Evolutionary conservation across 495 filamentous ascomycete species (phyloP), one percentile per base, ranked within the genome.

Genomic region (Apiosordaria backusii): DNA sequence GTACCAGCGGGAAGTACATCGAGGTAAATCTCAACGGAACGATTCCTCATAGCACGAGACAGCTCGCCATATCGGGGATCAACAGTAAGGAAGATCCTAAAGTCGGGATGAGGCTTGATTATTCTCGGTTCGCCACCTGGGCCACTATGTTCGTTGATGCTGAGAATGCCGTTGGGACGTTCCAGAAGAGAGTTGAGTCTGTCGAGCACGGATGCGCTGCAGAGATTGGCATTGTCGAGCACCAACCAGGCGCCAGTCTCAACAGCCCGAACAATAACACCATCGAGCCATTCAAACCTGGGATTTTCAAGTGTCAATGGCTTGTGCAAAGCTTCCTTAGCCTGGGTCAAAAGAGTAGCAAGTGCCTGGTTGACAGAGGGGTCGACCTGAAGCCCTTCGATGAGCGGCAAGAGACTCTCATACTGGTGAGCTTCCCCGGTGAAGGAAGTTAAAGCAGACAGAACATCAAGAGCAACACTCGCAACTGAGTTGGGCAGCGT

Each of bases 151-250:
- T 98, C 96, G 69, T 96, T 97, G 68, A 99, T 88, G 70, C 89
- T 91, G 21, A 99, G 81, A 61, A 85, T 84, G 9, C 96, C 96
- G 72, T 93, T 90, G 1, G 91, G 91, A 5, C 76, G 68, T 75
- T 99, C 96, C 1, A 97, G 88, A 45, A 99, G 78, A 0, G 96
- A 97, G 73, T 99, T 99, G 68, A 99, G 76, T 71, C 96, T 84
- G 74, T 99, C 96, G 2, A 99, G 86, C 13, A 98, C 94, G 4
- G 95, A 97, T 4, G 94, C 87, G 70, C 88, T 97, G 75, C 96
- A 99, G 18, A 98, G 82, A 71, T 99, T 99, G 60, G 96, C 94
- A 79, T 98, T 97, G 74, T 98, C 94, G 19, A 99, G 87, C 25
- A 98, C 87, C 58, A 99, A 81, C 96, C 96, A 99, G 54, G 91